phyloP scores from a whole-genome alignment of 169 alveolate genomes.

The Toxoplasma gondii region DNA sequence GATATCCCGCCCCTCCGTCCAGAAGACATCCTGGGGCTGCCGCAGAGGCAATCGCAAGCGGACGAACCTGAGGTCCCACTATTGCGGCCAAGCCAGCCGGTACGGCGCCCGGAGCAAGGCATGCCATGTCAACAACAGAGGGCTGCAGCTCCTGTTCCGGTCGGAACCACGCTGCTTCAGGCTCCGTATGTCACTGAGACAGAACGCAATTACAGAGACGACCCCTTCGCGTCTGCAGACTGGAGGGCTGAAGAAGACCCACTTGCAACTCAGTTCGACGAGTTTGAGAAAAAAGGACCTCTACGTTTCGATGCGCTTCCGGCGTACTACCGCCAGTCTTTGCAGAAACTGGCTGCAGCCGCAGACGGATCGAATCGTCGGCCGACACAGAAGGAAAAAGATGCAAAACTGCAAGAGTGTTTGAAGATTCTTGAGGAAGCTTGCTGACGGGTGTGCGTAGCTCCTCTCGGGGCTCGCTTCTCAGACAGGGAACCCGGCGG shows the following conservation, averaged over 20 bases:
- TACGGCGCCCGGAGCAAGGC: too few species aligned
- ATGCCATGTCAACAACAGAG: not conserved
- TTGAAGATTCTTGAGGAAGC: not conserved
- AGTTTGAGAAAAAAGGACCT: not conserved
- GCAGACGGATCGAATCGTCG: not conserved
- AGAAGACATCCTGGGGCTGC: not conserved
- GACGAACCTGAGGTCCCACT: not conserved
- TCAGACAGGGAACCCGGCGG: too few species aligned
- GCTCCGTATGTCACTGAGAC: not conserved
- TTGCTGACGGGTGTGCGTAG: not conserved
- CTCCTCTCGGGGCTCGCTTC: too few species aligned
- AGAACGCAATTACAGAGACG: not conserved
- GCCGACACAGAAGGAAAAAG: not conserved
- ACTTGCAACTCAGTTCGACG: not conserved
- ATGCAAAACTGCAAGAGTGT: not conserved
- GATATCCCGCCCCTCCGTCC: not conserved
- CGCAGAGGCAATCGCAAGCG: not conserved
- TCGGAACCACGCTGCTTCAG: not conserved
- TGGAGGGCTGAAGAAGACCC: not conserved
- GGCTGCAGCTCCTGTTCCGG: not conserved
- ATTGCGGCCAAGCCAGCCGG: not conserved
- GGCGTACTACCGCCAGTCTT: conserved; percentile 12
- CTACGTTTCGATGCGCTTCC: not conserved
- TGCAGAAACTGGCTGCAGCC: not conserved
- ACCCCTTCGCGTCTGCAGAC: not conserved